phyloP scores from a whole-genome alignment of 495 filamentous ascomycete species.

The Cenococcum geophilum region DNA sequence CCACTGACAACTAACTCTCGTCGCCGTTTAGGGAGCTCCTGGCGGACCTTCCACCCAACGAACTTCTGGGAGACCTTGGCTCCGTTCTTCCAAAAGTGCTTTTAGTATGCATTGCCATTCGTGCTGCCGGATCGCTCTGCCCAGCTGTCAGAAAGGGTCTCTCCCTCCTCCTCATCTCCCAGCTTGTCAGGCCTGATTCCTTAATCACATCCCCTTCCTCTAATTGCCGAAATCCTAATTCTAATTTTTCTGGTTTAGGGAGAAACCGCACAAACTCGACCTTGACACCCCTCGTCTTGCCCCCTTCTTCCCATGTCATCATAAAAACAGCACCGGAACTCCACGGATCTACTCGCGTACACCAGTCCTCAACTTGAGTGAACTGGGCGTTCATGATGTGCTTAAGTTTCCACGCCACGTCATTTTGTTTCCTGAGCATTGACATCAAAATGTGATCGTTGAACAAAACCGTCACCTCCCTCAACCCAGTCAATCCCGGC shows the following conservation, averaged over 20 bases:
- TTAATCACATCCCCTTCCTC: neutral
- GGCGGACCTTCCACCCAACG: neutral
- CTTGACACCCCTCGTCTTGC: no score
- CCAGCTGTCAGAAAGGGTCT: slow-evolving; percentile 1
- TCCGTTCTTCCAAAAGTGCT: neutral
- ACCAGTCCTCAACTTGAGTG: neutral
- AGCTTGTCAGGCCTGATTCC: neutral
- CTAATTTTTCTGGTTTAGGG: no score
- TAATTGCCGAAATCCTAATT: neutral
- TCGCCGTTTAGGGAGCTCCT: neutral
- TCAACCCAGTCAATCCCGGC: no score
- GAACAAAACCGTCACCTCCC: no score
- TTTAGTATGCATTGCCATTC: neutral
- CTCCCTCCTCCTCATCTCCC: neutral
- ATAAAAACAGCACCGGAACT: neutral
- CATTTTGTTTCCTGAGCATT: no score
- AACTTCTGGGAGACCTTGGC: neutral
- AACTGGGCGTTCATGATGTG: no score
- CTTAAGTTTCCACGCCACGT: no score
- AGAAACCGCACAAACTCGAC: no score
- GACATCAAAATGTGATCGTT: no score
- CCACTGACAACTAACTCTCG: slow-evolving; percentile 24
- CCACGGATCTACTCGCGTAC: neutral
- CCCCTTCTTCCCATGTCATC: neutral
- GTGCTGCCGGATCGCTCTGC: neutral